Evolutionary conservation across 1,139 yeast species (phyloP).

Genomic region (Saccharomycopsis hybrid): DNA sequence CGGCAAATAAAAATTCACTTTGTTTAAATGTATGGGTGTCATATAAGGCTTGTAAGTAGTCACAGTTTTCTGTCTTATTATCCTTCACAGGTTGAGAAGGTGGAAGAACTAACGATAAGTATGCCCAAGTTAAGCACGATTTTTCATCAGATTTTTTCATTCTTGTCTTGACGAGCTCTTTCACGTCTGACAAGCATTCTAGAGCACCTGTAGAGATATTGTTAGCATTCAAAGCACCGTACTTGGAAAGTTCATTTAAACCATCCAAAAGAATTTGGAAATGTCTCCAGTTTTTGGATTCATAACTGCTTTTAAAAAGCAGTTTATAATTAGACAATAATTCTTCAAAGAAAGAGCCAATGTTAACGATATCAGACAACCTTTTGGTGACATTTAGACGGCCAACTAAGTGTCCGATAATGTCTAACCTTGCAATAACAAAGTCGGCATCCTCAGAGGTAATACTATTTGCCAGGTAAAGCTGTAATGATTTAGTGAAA

Average conservation of each 20-base stretch:
- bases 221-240: slow-evolving; percentile 45
- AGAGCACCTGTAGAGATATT: slow-evolving; percentile 21
- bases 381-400: background rate
- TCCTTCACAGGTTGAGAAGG: slow-evolving; percentile 24
- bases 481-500: too few relatives aligned
- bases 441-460: slow-evolving; percentile 9
- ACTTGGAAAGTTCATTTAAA: slow-evolving; percentile 45
- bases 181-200: slow-evolving; percentile 27
- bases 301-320: slow-evolving; percentile 6
- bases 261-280: slow-evolving; percentile 22
- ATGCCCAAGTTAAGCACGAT: slow-evolving; percentile 51
- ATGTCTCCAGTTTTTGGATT: slow-evolving; percentile 12
- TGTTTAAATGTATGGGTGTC: slow-evolving; percentile 64
- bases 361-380: too few relatives aligned
- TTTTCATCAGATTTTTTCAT: slow-evolving; percentile 57
- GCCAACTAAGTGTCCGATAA: slow-evolving; percentile 42
- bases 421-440: slow-evolving; percentile 29
- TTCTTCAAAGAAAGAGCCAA: too few relatives aligned
- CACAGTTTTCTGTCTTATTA: slow-evolving; percentile 22
- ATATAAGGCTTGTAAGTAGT: slow-evolving; percentile 8
- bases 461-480: background rate
- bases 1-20: slow-evolving; percentile 64
- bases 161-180: slow-evolving; percentile 32
- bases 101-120: slow-evolving; percentile 39
- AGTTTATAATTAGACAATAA: background rate